phyloP scores from a whole-genome alignment of 495 filamentous ascomycete genomes.

The Penicillium samsonianum region DNA sequence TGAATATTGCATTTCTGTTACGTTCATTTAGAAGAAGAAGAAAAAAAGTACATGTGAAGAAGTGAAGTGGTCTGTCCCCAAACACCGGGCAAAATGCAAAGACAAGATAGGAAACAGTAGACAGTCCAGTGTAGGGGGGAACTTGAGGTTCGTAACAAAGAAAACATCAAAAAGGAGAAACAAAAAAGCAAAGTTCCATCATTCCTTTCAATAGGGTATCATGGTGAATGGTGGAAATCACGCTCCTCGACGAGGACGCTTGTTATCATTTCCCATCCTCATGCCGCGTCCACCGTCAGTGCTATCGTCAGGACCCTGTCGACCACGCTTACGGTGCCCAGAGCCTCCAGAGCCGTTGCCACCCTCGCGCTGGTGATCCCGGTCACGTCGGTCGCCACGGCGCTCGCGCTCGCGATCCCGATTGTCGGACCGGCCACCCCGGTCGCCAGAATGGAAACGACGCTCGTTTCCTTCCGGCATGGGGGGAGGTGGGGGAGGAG shows the following conservation, averaged over 20 bases:
- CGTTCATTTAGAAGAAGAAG: conserved; percentile 15
- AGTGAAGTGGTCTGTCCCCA: conserved; percentile 20
- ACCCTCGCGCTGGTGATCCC: conserved; percentile 37
- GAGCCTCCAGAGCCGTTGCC: conserved; percentile 31
- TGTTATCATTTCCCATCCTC: conserved; percentile 45
- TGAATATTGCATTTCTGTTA: conserved; percentile 10
- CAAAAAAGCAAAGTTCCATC: conserved; percentile 1
- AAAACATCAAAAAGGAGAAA: too few relatives aligned
- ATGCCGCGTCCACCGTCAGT: conserved; percentile 39
- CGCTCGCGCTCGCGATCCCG: conserved; percentile 46
- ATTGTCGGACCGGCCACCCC: conserved; percentile 33
- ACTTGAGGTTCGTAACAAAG: conserved; percentile 6
- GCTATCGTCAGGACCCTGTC: conserved; percentile 36
- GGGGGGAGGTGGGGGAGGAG: conserved; percentile 37
- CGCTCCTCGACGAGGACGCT: conserved; percentile 46
- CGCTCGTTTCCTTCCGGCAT: conserved; percentile 39
- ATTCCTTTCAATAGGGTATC: not conserved
- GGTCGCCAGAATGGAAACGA: conserved; percentile 39
- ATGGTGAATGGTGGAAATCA: conserved; percentile 19
- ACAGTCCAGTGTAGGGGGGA: conserved; percentile 12
- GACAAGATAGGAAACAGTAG: conserved; percentile 15
- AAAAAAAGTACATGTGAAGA: conserved; percentile 14
- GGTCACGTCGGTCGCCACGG: conserved; percentile 45
- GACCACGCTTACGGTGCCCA: conserved; percentile 45
- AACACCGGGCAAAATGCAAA: conserved; percentile 29